phyloP scores from a whole-genome alignment of 257 asterid species.

The Datura wrightii region DNA sequence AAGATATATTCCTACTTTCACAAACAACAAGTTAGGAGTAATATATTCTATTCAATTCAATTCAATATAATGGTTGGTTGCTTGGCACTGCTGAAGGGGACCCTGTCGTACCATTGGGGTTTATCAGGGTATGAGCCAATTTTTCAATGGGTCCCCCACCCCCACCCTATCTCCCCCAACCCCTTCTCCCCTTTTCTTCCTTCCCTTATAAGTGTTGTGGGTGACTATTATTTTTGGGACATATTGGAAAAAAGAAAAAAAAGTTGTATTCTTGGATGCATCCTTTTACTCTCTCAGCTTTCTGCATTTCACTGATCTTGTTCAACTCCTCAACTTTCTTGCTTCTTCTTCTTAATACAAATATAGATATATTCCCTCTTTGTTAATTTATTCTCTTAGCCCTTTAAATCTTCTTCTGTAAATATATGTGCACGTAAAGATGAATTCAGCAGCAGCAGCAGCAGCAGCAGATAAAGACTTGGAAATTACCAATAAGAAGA shows the following conservation, averaged over 20 bases:
- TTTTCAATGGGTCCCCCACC: constrained; percentile 40
- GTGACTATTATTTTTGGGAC: constrained; percentile 43
- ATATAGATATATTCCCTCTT: background rate
- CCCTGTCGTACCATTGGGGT: constrained; percentile 43
- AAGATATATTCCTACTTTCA: constrained; percentile 14
- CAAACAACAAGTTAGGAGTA: background rate
- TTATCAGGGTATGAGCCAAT: constrained; percentile 53
- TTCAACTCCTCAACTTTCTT: background rate
- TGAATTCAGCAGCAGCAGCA: constrained; percentile 27
- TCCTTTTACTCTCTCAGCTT: background rate
- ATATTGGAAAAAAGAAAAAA: constrained; percentile 34
- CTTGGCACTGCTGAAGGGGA: constrained; percentile 53
- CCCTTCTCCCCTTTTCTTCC: background rate
- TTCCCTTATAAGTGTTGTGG: constrained; percentile 41
- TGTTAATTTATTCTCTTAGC: no score
- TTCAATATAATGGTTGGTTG: constrained; percentile 39
- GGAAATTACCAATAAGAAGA: constrained; percentile 33
- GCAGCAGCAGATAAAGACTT: background rate
- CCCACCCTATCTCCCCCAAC: no score
- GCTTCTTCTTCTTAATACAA: no score
- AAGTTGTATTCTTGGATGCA: background rate
- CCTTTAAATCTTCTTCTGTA: background rate
- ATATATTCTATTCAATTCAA: background rate
- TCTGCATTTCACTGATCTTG: background rate
- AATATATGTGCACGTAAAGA: background rate